Base-by-base conservation (phyloP, 352 stramenopile species). In the Phytopythium boreale region DNA sequence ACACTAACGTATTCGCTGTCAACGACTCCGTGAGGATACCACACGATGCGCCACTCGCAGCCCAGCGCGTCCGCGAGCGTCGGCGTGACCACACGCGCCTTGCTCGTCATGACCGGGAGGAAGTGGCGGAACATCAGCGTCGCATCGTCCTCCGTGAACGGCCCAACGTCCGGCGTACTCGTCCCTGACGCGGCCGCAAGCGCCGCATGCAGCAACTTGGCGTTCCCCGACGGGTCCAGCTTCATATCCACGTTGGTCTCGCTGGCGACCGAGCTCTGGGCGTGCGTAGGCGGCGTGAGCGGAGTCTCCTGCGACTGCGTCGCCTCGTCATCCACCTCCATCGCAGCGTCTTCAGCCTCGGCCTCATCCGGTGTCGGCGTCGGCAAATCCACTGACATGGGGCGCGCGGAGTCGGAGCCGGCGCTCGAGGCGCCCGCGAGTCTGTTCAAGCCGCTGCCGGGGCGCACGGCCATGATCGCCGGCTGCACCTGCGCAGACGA, bases 21-120 rank as follows among this genome's bases (percentile, higher is more conserved):
- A 15, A 79, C 63, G 26, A 65, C 65, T 11, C 85, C 84, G 57
- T 78, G 70, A 15, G 80, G 79, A 24, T 83, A 83, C 82, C 82
- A 93, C 62, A 85, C 63, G 15, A 93, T 68, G 36, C 83, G 79
- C 85, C 85, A 93, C 34, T 65, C 56, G 22, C 68, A 68, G 31
- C 73, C 80, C 8, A 61, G 51, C 7, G 71, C 69, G 62, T 93
- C 85, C 15, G 57, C 61, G 61, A 77, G 44, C 2, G 52, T 10
- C 1, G 70, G 52, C 9, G 79, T 87, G 8, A 74, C 26, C 26
- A 85, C 31, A 0, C 65, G 71, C 26, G 64, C 29, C 31, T 82
- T 70, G 41, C 67, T 71, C 2, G 63, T 74, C 20, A 93, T 53
- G 17, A 91, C 52, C 20, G 76, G 75, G 36, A 93, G 79, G 0